Evolutionary conservation across 2,329 filamentous ascomycete species (phyloP).

Genomic region (Tolypocladium album): DNA sequence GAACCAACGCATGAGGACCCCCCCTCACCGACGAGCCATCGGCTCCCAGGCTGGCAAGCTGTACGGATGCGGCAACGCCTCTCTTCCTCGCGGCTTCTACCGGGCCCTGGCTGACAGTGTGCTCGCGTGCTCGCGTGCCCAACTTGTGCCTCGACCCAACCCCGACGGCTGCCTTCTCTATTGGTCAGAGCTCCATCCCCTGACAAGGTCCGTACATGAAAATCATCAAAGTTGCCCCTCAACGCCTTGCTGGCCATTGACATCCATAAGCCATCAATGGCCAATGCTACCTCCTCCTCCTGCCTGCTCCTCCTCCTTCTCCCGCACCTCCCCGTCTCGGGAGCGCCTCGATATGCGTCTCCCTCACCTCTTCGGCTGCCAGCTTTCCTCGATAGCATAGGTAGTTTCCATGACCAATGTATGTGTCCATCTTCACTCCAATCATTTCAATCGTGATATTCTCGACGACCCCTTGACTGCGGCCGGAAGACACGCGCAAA

Average conservation of each 20-base stretch:
- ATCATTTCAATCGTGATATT: slow-evolving; percentile 18
- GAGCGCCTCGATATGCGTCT: neutral
- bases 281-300: neutral
- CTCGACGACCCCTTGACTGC: slow-evolving; percentile 37
- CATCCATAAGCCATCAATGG: neutral
- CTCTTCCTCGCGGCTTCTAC: neutral
- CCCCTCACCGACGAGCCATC: neutral
- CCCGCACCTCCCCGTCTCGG: neutral
- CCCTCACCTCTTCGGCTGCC: neutral
- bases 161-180: neutral
- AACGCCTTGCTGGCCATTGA: neutral
- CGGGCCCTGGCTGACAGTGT: neutral
- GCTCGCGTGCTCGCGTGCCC: neutral
- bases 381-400: neutral
- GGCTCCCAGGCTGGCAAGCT: neutral
- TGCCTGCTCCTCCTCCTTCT: neutral
- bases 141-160: neutral
- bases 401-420: neutral
- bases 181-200: neutral
- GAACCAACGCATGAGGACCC: neutral
- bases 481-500: slow-evolving; percentile 43
- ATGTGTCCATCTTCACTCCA: neutral
- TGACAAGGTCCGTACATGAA: neutral
- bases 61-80: neutral
- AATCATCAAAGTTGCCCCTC: neutral